Conservation (phyloP, 2,329 filamentous ascomycete species). For the Talaromyces atroroseus region DNA sequence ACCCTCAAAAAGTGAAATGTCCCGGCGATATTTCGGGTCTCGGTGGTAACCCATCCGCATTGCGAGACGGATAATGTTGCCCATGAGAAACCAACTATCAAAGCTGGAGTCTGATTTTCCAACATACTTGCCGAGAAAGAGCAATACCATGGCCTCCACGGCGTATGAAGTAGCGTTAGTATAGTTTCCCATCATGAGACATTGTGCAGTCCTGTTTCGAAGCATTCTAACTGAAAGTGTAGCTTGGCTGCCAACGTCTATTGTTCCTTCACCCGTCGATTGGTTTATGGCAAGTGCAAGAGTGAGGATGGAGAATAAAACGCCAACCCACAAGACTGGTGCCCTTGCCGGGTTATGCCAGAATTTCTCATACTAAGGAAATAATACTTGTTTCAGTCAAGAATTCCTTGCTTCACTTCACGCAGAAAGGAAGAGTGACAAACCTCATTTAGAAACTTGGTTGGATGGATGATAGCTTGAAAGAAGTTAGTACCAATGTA, state of each 20-base stretch:
- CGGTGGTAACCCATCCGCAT: conserved; percentile 55
- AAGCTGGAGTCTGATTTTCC: conserved; percentile 49
- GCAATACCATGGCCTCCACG: conserved; percentile 50
- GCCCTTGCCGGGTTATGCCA: conserved; percentile 15
- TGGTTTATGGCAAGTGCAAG: conserved; percentile 6
- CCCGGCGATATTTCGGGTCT: conserved; percentile 45
- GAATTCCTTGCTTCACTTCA: background rate
- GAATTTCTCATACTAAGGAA: conserved; percentile 17
- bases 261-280: background rate
- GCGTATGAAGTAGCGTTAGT: conserved; percentile 47
- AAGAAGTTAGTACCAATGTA: background rate
- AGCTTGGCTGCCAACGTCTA: background rate
- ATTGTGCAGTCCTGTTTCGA: conserved; percentile 40
- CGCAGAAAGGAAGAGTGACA: background rate
- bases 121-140: conserved; percentile 50
- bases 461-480: conserved; percentile 13
- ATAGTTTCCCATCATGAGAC: conserved; percentile 50
- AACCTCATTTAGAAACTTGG: conserved; percentile 14
- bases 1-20: conserved; percentile 48
- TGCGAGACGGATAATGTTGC: conserved; percentile 49
- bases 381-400: background rate
- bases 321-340: conserved; percentile 16
- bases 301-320: conserved; percentile 15
- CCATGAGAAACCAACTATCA: conserved; percentile 47
- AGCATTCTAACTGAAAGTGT: conserved; percentile 5